Percentiles rank a stretch among this genome's conserved stretches.
Evolutionary conservation across 257 asterid species (phyloP).

Genomic region (Solanum sitiens): DNA sequence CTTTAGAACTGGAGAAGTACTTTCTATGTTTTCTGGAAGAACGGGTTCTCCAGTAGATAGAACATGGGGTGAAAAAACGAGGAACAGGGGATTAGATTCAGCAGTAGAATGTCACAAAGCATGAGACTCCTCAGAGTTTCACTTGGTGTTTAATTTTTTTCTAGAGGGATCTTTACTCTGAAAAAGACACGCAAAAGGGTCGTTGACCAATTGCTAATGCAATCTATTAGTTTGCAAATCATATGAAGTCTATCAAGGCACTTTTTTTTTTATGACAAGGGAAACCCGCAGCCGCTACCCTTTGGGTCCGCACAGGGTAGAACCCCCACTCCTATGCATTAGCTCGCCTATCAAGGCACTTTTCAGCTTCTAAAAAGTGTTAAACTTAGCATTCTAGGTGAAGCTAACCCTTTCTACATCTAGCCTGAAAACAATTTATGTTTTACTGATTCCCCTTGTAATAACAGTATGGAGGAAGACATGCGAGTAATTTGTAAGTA

Average conservation of each 20-base stretch:
- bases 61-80: neutral
- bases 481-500: neutral
- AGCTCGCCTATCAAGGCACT: neutral
- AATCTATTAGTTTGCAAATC: neutral
- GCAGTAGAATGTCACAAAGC: neutral
- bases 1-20: neutral
- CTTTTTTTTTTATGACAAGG: neutral
- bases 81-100: neutral
- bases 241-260: neutral
- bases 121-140: neutral
- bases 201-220: neutral
- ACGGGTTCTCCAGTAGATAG: neutral
- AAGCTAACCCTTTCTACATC: neutral
- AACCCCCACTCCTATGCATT: no score
- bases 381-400: neutral
- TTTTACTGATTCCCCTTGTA: neutral
- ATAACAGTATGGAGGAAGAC: neutral
- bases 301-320: no score
- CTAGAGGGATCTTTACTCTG: neutral
- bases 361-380: neutral
- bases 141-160: neutral
- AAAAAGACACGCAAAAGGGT: neutral
- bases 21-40: neutral
- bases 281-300: no score
- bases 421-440: neutral